Conservation (phyloP, 2,329 filamentous ascomycete genomes). For the Diplodia scrobiculata region DNA sequence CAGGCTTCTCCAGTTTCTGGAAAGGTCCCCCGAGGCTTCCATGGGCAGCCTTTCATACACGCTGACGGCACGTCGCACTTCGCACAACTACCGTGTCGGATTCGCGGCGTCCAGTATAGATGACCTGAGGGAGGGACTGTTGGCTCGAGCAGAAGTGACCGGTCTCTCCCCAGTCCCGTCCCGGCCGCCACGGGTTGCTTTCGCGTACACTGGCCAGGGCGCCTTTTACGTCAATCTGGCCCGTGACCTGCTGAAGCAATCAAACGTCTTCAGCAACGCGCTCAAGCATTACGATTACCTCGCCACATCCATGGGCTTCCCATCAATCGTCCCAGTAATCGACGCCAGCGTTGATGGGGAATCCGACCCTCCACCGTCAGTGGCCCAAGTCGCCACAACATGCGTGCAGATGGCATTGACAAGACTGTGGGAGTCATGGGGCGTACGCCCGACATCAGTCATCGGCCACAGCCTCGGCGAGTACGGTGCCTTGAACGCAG, state of each 20-base stretch:
- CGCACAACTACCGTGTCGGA: conserved; percentile 32
- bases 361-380: too few species aligned
- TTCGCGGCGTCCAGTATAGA: conserved; percentile 18
- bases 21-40: too few species aligned
- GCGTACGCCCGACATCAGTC: conserved; percentile 31
- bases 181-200: conserved; percentile 38
- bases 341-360: too few species aligned
- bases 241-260: too few species aligned
- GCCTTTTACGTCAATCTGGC: conserved; percentile 35
- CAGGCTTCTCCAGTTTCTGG: too few species aligned
- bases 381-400: too few species aligned
- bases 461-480: conserved; percentile 44
- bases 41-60: conserved; percentile 36
- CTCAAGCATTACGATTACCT: too few species aligned
- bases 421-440: conserved; percentile 30
- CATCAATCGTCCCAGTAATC: too few species aligned
- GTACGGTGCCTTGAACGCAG: conserved; percentile 44
- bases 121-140: too few species aligned
- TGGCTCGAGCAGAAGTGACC: too few species aligned
- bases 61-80: conserved; percentile 37
- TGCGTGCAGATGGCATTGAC: conserved; percentile 46
- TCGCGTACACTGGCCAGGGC: conserved; percentile 49
- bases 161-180: conserved; percentile 25
- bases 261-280: too few species aligned
- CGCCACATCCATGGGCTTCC: too few species aligned